A percentile compares a stretch with the other conserved stretches of the same genome.
phyloP scores from a whole-genome alignment of 1,139 yeast species.

The Lodderomyces jiufengensis region DNA sequence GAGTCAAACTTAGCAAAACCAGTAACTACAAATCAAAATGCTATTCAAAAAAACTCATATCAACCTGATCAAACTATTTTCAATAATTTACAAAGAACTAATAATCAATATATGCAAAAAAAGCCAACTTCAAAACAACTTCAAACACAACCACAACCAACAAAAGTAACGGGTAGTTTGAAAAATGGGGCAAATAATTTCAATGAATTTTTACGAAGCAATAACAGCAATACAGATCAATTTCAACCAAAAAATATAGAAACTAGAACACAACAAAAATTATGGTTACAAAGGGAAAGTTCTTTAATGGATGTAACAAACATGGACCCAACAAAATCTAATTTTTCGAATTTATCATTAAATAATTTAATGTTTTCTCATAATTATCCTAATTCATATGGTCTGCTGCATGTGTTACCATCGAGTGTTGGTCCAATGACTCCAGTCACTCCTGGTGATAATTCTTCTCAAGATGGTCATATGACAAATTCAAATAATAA shows the following conservation, averaged over 20 bases:
- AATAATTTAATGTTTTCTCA: slow-evolving; percentile 47
- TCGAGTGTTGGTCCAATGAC: slow-evolving; percentile 4
- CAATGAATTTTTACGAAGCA: slow-evolving; percentile 27
- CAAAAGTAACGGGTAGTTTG: slow-evolving; percentile 11
- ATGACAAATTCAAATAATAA: not conserved
- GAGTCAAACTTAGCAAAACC: slow-evolving; percentile 29
- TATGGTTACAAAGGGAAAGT: slow-evolving; percentile 81
- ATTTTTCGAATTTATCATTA: slow-evolving; percentile 43
- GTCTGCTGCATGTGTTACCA: not conserved
- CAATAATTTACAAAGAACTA: slow-evolving; percentile 40
- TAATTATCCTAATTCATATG: slow-evolving; percentile 14
- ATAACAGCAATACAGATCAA: slow-evolving; percentile 13
- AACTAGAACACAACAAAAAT: slow-evolving; percentile 75
- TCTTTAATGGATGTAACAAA: slow-evolving; percentile 56
- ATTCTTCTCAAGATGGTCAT: not conserved
- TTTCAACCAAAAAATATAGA: slow-evolving; percentile 17
- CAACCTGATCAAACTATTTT: slow-evolving; percentile 46
- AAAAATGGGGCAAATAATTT: slow-evolving; percentile 30
- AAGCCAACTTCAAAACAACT: slow-evolving; percentile 16
- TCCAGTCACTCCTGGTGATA: slow-evolving; percentile 7
- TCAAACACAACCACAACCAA: slow-evolving; percentile 8
- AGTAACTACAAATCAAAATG: slow-evolving; percentile 33
- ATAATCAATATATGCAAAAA: slow-evolving; percentile 29
- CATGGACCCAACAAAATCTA: slow-evolving; percentile 32
- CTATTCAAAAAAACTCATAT: slow-evolving; percentile 35